Evolutionary conservation across 2,329 filamentous ascomycete species (phyloP), one percentile per base, ranked within the genome.

Genomic region (Alternaria postmessia): DNA sequence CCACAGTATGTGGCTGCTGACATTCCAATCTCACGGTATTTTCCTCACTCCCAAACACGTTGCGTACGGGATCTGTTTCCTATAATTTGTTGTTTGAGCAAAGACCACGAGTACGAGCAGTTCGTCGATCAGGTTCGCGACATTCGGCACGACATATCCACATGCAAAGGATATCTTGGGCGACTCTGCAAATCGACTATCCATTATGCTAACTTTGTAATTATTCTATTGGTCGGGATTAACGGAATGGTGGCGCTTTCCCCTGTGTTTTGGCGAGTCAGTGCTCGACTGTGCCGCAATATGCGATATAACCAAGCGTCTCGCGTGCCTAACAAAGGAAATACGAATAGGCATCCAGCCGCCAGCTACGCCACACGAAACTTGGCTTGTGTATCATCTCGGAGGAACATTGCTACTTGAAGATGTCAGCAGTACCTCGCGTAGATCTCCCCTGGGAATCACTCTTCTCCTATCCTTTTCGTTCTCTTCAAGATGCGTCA

Each of bases 221-320:
- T 48, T 48, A 36, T 34, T n/a, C 30, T 11, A 48, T 48, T 48
- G 46, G 46, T 36, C 7, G 46, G 20, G 11, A n/a, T 24, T n/a
- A 11, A 18, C 46, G 24, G 16, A 2, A 24, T 24, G 5, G 46
- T 48, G 46, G 46, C 46, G 46, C 3, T 48, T 48, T 34, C 46
- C 30, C 46, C 46, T 48, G 46, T 36, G 30, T 48, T 48, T 48
- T 48, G 32, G 30, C 46, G 46, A 48, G 46, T 48, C 44, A 48
- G 44, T 28, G 28, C 7, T 48, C 28, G 8, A 36, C 18, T 36
- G 46, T 48, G 46, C 46, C 46, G 46, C 46, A 48, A 48, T 36
- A 36, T 34, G 46, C 30, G 30, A 30, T 34, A 24, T 34, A 48
- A 30, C 46, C 46, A 48, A 24, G 18, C 38, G 18, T n/a, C 18